A percentile compares a stretch with the other conserved stretches of the same genome.
phyloP scores from a whole-genome alignment of 129 eudicot genomes.

The Saussurea involucrata region DNA sequence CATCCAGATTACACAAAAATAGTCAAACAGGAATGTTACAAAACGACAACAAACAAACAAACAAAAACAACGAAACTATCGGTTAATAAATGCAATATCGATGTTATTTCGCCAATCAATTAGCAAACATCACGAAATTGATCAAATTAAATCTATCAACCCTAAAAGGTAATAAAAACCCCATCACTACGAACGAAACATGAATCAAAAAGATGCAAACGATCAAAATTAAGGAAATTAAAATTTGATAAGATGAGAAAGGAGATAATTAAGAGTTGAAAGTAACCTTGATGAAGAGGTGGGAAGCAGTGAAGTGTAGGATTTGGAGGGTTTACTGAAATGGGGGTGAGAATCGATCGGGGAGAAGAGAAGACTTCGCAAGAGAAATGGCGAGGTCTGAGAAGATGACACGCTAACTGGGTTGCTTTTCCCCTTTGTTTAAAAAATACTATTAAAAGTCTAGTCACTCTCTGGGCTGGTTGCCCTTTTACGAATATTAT shows the following conservation, averaged over 20 bases:
- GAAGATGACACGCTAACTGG: constrained; percentile 39
- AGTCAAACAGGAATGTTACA: neutral
- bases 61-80: neutral
- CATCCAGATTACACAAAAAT: constrained; percentile 7
- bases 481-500: neutral
- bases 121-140: neutral
- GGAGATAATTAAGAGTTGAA: constrained; percentile 6
- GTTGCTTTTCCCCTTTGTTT: neutral
- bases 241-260: neutral
- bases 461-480: neutral
- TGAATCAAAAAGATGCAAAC: neutral
- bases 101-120: constrained; percentile 1
- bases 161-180: constrained; percentile 8
- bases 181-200: constrained; percentile 2
- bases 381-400: constrained; percentile 17
- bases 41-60: neutral
- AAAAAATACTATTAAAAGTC: neutral
- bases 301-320: neutral
- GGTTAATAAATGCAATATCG: neutral
- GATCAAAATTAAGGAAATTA: neutral
- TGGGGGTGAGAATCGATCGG: constrained; percentile 1
- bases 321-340: constrained; percentile 16
- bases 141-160: constrained; percentile 4
- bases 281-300: constrained; percentile 18
- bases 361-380: constrained; percentile 26